Percentiles rank a stretch among this genome's conserved stretches.
Evolutionary conservation across 1,284 basidiomycete genomes (phyloP).

Genomic region (Takashimella tepidaria): DNA sequence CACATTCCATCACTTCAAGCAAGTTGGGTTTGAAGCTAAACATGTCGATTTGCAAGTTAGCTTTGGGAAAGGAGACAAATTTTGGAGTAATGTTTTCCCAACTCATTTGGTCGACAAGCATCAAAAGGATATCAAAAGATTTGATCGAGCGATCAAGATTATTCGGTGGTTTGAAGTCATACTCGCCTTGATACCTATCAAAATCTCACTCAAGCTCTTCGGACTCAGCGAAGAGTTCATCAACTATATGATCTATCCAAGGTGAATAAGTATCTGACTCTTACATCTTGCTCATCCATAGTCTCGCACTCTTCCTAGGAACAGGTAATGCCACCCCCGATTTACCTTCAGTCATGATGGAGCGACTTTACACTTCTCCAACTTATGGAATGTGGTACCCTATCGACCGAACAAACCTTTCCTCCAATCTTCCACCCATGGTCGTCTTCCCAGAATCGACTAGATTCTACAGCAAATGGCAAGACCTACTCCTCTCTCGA

Average conservation of each 20-base stretch:
- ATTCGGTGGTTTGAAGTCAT: constrained; percentile 55
- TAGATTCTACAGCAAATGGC: constrained; percentile 48
- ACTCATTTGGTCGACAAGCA: constrained; percentile 54
- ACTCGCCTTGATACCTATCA: constrained; percentile 59
- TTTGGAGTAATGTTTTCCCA: constrained; percentile 65
- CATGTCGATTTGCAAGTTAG: constrained; percentile 60
- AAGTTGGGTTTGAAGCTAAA: constrained; percentile 53
- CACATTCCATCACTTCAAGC: constrained; percentile 57
- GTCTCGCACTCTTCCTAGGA: constrained; percentile 46
- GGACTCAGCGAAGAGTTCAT: constrained; percentile 54
- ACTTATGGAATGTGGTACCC: constrained; percentile 51
- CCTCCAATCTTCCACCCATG: constrained; percentile 49
- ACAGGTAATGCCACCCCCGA: constrained; percentile 50
- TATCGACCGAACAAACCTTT: constrained; percentile 42
- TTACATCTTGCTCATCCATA: constrained; percentile 1
- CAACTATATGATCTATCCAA: constrained; percentile 48
- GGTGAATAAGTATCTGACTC: constrained; percentile 15
- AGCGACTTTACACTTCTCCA: constrained; percentile 48
- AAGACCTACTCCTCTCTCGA: constrained; percentile 37
- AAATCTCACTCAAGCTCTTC: constrained; percentile 57
- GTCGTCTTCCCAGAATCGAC: constrained; percentile 48
- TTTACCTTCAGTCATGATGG: constrained; percentile 48
- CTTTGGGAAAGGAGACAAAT: constrained; percentile 58
- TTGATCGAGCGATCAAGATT: constrained; percentile 54
- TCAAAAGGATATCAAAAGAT: constrained; percentile 56